These are phyloP conservation scores for Ceratobasidium sp. DNA, from an alignment of 1,284 basidiomycete genomes.

Conservation along the genomic window DNA sequence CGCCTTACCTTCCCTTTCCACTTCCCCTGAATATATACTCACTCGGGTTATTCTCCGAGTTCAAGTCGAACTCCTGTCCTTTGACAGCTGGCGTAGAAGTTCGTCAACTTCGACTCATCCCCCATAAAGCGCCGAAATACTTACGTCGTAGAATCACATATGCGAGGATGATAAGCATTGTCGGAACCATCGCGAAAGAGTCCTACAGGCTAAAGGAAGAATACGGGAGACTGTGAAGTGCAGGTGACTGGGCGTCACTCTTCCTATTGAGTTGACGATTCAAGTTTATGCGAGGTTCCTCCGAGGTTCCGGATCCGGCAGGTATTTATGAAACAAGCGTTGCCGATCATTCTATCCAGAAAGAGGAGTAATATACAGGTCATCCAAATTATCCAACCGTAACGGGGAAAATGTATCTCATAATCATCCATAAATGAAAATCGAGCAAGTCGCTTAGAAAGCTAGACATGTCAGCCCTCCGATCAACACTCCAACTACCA, in stretches of 20 bases:
- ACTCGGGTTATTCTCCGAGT: background rate
- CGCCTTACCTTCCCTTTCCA: background rate
- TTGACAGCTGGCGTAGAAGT: background rate
- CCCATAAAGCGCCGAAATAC: background rate
- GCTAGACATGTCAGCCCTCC: constrained; percentile 3
- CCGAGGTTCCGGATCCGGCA: background rate
- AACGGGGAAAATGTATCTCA: background rate
- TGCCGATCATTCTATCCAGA: background rate
- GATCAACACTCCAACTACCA: background rate
- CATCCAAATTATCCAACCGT: background rate
- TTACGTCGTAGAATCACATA: background rate
- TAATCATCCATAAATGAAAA: background rate
- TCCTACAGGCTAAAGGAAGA: constrained; percentile 22
- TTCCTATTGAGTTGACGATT: background rate
- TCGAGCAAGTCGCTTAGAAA: background rate
- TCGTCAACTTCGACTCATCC: background rate
- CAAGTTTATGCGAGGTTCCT: background rate
- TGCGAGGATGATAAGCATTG: background rate
- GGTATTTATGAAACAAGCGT: background rate
- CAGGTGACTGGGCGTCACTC: background rate
- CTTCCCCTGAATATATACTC: background rate
- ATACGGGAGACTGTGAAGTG: background rate
- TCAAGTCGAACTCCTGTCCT: background rate
- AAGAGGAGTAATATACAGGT: background rate
- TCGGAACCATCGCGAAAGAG: background rate